Evolutionary conservation across 441 rosid genomes (phyloP).

Genomic region (Euphorbia neoarborescens): DNA sequence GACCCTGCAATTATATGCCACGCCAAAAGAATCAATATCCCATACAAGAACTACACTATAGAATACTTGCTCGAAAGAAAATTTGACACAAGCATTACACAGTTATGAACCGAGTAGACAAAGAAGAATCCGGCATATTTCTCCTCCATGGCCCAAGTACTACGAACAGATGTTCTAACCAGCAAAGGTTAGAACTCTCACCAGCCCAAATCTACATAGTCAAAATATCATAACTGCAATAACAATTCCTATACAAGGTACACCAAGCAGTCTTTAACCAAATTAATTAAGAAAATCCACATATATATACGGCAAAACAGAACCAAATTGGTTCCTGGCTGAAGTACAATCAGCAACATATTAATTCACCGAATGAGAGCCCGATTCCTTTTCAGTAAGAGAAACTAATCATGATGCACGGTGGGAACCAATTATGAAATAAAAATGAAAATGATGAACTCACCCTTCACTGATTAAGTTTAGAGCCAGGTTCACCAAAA

Average conservation of each 20-base stretch:
- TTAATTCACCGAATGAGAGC: conserved; percentile 18
- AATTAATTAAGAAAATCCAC: conserved; percentile 21
- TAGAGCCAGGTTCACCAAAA: conserved; percentile 64
- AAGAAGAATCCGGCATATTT: conserved; percentile 22
- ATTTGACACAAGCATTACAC: conserved; percentile 22
- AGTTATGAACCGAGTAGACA: conserved; percentile 23
- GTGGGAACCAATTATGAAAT: conserved; percentile 13
- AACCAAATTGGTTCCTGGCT: conserved; percentile 27
- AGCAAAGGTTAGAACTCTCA: conserved; percentile 22
- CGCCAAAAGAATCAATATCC: conserved; percentile 63
- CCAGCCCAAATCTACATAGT: conserved; percentile 21
- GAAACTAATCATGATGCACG: conserved; percentile 18
- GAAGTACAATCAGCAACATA: conserved; percentile 21
- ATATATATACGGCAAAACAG: conserved; percentile 10
- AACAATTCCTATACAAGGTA: conserved; percentile 23
- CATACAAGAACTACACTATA: conserved; percentile 29
- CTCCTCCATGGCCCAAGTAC: conserved; percentile 25
- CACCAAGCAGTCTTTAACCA: conserved; percentile 19
- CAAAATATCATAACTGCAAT: conserved; percentile 22
- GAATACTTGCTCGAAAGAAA: conserved; percentile 32
- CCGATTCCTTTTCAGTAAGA: conserved; percentile 17
- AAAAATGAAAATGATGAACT: conserved; percentile 23
- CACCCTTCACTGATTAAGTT: conserved; percentile 78
- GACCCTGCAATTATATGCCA: conserved; percentile 73
- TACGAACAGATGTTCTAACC: conserved; percentile 12